A percentile compares a stretch with the other conserved stretches of the same genome.
Evolutionary conservation across 177 flowering plant species (phyloP).

Genomic region (Tripterygium wilfordii): DNA sequence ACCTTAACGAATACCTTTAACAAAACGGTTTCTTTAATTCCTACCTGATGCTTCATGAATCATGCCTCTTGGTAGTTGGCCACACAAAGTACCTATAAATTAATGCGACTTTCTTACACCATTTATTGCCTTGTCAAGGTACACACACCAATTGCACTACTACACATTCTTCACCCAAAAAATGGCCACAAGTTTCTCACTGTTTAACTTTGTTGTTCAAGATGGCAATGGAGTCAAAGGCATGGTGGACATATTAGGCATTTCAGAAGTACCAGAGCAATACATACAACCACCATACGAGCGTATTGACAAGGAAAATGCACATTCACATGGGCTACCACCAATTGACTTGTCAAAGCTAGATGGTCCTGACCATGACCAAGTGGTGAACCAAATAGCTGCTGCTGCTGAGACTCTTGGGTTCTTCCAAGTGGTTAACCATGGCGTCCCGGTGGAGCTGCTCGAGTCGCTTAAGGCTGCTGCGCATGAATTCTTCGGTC

Average conservation of each 20-base stretch:
- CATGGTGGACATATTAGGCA: conserved; percentile 23
- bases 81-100: too few relatives aligned
- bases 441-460: conserved; percentile 29
- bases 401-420: conserved; percentile 34
- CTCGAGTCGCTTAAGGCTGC: conserved; percentile 26
- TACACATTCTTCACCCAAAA: too few relatives aligned
- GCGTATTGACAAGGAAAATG: conserved; percentile 15
- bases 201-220: conserved; percentile 29
- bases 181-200: too few relatives aligned
- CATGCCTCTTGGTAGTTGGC: too few relatives aligned
- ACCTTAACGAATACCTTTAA: too few relatives aligned
- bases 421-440: conserved; percentile 44
- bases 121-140: too few relatives aligned
- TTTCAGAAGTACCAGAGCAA: conserved; percentile 17
- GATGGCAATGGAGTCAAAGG: conserved; percentile 36
- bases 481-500: conserved; percentile 25
- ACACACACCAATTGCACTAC: too few relatives aligned
- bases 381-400: conserved; percentile 16
- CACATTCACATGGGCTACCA: background rate
- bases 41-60: too few relatives aligned
- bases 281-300: conserved; percentile 28
- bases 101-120: too few relatives aligned
- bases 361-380: conserved; percentile 26
- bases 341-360: conserved; percentile 33
- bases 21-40: too few relatives aligned